Evolutionary conservation across 2,329 filamentous ascomycete species (phyloP), one percentile per base, ranked within the genome.

Genomic region (Fusarium continuum): DNA sequence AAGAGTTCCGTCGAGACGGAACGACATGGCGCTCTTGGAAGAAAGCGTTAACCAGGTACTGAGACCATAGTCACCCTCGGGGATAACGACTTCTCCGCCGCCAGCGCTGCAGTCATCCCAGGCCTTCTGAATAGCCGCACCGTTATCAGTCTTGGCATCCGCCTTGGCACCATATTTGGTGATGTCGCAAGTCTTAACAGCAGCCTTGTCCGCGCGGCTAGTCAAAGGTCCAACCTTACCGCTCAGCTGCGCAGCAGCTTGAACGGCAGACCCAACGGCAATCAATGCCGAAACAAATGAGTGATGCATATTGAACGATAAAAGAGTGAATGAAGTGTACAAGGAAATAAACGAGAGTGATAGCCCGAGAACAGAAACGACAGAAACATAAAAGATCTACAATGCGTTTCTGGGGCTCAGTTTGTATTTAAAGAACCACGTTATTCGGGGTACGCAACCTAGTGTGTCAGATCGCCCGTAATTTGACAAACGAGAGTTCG

Each of bases 131-230:
- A 68, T 68, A 2, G 65, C 63, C 0, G 62, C 44, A 1, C 63
- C 55, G 8, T 68, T 68, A 17, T 68, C 65, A 4, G 54, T 53
- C 3, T 49, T 49, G 2, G 63, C 60, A n/a, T 52, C 43, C 0
- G 64, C 60, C 4, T 50, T 56, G 0, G 52, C 64, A 16, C 65
- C 65, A 6, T 68, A 67, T 13, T 68, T 45, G 13, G 61, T 16
- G n/a, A 68, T 58, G 13, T 67, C 67, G 53, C 65, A 68, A 2
- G 54, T 65, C 41, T 68, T 67, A 25, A 55, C 25, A 0, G 65
- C 56, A 8, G 60, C 64, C 38, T 68, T 68, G 22, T 32, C 48
- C 10, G 60, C 40, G 2, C 13, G 28, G 8, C 28, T 54, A 2
- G 61, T 68, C 4, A 53, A 39, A 4, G 63, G 63, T 5, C 65